Evolutionary conservation across 148 eudicot genomes (phyloP).

Genomic region (Rheum nobile): DNA sequence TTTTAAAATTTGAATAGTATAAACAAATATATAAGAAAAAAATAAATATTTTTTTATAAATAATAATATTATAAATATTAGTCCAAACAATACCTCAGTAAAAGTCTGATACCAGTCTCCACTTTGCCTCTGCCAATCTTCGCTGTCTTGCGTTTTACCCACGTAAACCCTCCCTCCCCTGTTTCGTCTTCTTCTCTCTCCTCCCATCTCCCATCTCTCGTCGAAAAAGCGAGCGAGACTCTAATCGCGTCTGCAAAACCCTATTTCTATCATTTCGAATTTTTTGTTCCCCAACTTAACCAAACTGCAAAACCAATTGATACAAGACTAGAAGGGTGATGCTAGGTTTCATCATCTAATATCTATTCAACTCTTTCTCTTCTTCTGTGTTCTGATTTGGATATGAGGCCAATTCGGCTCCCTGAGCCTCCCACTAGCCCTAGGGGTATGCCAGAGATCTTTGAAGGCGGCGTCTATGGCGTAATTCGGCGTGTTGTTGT

Average conservation of each 20-base stretch:
- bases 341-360: neutral
- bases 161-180: neutral
- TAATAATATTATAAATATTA: too few relatives aligned
- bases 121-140: neutral
- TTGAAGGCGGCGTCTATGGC: slow-evolving; percentile 76
- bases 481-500: slow-evolving; percentile 75
- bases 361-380: neutral
- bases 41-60: too few relatives aligned
- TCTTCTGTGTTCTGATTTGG: neutral
- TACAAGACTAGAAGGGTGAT: neutral
- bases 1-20: too few relatives aligned
- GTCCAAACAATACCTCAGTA: too few relatives aligned
- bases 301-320: neutral
- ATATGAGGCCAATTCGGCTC: slow-evolving; percentile 83
- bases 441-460: slow-evolving; percentile 66
- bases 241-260: neutral
- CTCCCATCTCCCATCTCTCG: neutral
- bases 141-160: neutral
- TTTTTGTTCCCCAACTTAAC: neutral
- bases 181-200: neutral
- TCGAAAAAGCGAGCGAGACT: neutral
- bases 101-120: neutral
- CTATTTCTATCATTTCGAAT: neutral
- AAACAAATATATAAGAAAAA: too few relatives aligned
- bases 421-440: slow-evolving; percentile 90